Evolutionary conservation across 257 asterid species (phyloP).

Genomic region (Perilla frutescens): DNA sequence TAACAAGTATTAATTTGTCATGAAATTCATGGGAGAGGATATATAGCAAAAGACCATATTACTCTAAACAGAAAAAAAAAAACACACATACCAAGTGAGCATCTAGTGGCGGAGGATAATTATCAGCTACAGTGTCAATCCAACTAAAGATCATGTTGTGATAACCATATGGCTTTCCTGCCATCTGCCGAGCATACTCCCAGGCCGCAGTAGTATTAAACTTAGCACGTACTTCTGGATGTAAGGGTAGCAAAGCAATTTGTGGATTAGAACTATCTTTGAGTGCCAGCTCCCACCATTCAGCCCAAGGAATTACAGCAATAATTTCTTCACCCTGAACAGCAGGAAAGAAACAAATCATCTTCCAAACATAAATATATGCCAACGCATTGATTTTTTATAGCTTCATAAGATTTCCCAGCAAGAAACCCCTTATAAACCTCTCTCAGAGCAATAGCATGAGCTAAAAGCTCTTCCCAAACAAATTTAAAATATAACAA

Average conservation of each 20-base stretch:
- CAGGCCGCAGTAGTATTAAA: constrained; percentile 87
- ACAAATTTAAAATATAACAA: not conserved
- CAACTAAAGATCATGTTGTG: constrained; percentile 99
- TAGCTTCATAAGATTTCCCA: constrained; percentile 20
- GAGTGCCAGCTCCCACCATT: constrained; percentile 91
- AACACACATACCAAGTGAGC: constrained; percentile 89
- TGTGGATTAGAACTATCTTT: constrained; percentile 95
- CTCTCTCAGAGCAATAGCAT: not conserved
- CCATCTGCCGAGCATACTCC: constrained; percentile 90
- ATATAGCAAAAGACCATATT: not conserved
- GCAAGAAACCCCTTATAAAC: not conserved
- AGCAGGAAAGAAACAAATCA: constrained; percentile 35
- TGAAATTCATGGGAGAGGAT: constrained; percentile 9
- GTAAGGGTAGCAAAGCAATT: constrained; percentile 87
- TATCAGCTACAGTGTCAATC: constrained; percentile 94
- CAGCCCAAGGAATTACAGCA: constrained; percentile 87
- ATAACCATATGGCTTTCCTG: constrained; percentile 97
- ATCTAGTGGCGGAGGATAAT: constrained; percentile 98
- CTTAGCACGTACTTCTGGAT: constrained; percentile 83
- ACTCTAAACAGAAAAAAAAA: not conserved
- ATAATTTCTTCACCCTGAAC: constrained; percentile 95
- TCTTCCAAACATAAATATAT: constrained; percentile 11
- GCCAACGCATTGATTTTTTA: constrained; percentile 14
- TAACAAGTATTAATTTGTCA: constrained; percentile 5
- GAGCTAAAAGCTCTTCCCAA: not conserved